Evolutionary conservation across 208 protist genomes (phyloP).

Genomic region (Porcisia deanei): DNA sequence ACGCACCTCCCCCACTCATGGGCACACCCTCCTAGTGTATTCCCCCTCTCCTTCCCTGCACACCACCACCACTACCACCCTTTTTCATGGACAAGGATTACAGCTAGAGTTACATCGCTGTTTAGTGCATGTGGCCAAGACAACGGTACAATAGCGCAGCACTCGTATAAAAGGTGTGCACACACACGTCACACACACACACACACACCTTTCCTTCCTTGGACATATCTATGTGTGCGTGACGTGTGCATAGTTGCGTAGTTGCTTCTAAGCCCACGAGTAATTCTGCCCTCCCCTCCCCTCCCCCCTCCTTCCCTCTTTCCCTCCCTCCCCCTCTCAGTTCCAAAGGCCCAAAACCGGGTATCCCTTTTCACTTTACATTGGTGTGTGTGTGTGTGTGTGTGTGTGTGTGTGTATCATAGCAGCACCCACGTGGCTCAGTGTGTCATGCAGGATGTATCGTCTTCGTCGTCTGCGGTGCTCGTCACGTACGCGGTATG

Average conservation of each 20-base stretch:
- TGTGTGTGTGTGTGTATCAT: background rate
- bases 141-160: no score
- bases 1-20: background rate
- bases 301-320: background rate
- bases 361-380: background rate
- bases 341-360: no score
- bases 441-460: conserved; percentile 7
- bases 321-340: background rate
- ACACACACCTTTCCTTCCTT: background rate
- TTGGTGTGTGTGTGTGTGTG: background rate
- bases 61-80: no score
- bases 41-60: no score
- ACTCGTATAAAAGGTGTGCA: no score
- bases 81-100: no score
- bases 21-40: background rate
- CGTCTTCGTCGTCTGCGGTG: background rate
- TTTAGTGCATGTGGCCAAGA: no score
- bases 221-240: no score
- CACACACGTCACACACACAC: background rate
- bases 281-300: background rate
- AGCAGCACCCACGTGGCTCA: background rate
- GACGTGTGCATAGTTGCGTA: no score
- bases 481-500: conserved; percentile 20
- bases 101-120: no score
- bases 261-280: no score